Percentiles rank a stretch among this genome's conserved stretches.
phyloP scores from a whole-genome alignment of 768 basidiomycete species.

The Thelephora ganbajun region DNA sequence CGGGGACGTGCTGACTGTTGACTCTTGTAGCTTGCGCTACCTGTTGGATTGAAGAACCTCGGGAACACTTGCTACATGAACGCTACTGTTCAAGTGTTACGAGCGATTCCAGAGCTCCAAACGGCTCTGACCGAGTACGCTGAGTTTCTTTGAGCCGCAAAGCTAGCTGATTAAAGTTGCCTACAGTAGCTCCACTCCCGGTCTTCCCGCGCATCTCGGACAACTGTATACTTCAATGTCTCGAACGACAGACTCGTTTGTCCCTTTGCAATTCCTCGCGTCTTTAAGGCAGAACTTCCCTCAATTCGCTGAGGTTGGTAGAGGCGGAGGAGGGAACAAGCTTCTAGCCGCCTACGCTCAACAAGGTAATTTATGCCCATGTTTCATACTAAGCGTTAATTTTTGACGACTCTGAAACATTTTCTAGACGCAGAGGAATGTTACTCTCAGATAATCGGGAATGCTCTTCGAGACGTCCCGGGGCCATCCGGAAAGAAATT shows the following conservation, averaged over 20 bases:
- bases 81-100: constrained; percentile 85
- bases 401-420: neutral
- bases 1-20: neutral
- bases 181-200: constrained; percentile 7
- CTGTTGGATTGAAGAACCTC: constrained; percentile 72
- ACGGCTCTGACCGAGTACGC: constrained; percentile 47
- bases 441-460: constrained; percentile 53
- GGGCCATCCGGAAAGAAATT: constrained; percentile 36
- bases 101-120: constrained; percentile 83
- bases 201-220: constrained; percentile 37
- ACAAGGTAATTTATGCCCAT: constrained; percentile 33
- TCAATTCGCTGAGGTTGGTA: constrained; percentile 68
- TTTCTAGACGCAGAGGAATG: constrained; percentile 88
- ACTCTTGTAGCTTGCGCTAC: constrained; percentile 46
- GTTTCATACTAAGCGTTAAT: neutral
- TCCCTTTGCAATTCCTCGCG: constrained; percentile 55
- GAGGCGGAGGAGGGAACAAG: constrained; percentile 27
- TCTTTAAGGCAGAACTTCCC: constrained; percentile 68
- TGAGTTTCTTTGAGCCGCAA: constrained; percentile 3
- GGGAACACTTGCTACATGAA: constrained; percentile 99
- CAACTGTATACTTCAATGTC: constrained; percentile 64
- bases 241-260: constrained; percentile 60
- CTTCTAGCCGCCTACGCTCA: constrained; percentile 53
- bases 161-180: neutral
- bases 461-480: constrained; percentile 58